These are phyloP conservation scores for Yamadazyma scolyti DNA, from an alignment of 805 yeast genomes.

Conservation along the genomic window DNA sequence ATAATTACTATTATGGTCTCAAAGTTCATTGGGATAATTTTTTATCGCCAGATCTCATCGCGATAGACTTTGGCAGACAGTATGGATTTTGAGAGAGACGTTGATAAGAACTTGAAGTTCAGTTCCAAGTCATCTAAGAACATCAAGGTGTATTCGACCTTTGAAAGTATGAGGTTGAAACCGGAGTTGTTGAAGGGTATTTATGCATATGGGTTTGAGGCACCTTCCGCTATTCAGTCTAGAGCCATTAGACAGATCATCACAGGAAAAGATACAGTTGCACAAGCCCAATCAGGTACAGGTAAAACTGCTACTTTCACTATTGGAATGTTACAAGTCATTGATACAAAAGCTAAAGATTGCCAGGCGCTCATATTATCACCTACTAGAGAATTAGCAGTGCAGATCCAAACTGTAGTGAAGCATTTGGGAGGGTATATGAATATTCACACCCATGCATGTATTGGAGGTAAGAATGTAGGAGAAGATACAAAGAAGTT, in stretches of 20 bases:
- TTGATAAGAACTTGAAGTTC: conserved; percentile 15
- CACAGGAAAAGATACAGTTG: conserved; percentile 91
- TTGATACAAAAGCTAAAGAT: conserved; percentile 68
- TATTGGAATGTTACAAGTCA: conserved; percentile 84
- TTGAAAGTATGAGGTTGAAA: conserved; percentile 40
- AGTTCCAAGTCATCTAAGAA: conserved; percentile 44
- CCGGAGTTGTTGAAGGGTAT: conserved; percentile 49
- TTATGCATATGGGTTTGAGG: conserved; percentile 89
- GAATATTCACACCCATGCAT: conserved; percentile 83
- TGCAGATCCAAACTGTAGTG: conserved; percentile 87
- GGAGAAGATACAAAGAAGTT: conserved; percentile 76
- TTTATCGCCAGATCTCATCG: conserved; percentile 7
- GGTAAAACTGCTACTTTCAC: conserved; percentile 99
- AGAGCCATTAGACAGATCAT: conserved; percentile 95
- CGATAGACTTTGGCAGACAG: not conserved
- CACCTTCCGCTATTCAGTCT: conserved; percentile 96
- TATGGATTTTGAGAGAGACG: conserved; percentile 8
- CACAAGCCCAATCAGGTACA: conserved; percentile 99
- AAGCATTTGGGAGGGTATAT: conserved; percentile 82
- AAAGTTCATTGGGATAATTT: conserved; percentile 7
- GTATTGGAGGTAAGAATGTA: conserved; percentile 89
- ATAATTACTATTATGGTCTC: conserved; percentile 39
- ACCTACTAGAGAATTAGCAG: conserved; percentile 95
- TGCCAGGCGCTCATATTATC: conserved; percentile 89
- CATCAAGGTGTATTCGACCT: conserved; percentile 48